Evolutionary conservation across 805 yeast genomes (phyloP).

Genomic region (Metschnikowia borealis): DNA sequence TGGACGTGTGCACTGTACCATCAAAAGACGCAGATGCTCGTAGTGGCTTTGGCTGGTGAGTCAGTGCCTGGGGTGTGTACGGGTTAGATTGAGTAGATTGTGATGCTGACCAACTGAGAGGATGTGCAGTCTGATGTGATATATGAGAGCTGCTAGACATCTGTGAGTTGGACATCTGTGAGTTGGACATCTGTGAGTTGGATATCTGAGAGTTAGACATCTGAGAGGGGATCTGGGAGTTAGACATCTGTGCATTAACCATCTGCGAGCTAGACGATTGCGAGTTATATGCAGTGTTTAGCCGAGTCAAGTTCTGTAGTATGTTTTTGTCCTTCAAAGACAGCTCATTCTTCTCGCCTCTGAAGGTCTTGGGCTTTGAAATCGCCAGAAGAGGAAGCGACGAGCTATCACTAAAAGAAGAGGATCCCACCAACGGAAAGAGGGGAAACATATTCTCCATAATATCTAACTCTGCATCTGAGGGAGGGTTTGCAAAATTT

Average conservation of each 20-base stretch:
- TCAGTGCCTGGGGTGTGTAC: neutral
- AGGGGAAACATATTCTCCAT: slow-evolving; percentile 39
- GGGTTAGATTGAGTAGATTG: slow-evolving; percentile 1
- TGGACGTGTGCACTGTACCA: neutral
- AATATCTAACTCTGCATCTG: slow-evolving; percentile 23
- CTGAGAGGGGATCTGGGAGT: no score
- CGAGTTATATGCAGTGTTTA: neutral
- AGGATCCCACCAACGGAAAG: slow-evolving; percentile 39
- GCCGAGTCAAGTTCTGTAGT: no score
- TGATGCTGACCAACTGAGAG: neutral
- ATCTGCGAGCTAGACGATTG: neutral
- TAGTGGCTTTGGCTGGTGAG: slow-evolving; percentile 3
- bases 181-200: neutral
- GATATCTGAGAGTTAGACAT: no score
- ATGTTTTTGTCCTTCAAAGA: neutral
- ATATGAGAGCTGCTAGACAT: neutral
- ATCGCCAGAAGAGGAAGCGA: slow-evolving; percentile 33
- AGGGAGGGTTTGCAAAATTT: slow-evolving; percentile 15
- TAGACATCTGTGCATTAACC: no score
- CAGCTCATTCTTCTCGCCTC: neutral
- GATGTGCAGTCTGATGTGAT: neutral
- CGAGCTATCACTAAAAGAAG: slow-evolving; percentile 33
- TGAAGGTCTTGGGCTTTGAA: slow-evolving; percentile 15
- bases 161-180: neutral
- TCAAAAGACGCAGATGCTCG: slow-evolving; percentile 5